These are phyloP conservation scores for Candida patagonica DNA, from an alignment of 805 yeast genomes.

Conservation along the genomic window DNA sequence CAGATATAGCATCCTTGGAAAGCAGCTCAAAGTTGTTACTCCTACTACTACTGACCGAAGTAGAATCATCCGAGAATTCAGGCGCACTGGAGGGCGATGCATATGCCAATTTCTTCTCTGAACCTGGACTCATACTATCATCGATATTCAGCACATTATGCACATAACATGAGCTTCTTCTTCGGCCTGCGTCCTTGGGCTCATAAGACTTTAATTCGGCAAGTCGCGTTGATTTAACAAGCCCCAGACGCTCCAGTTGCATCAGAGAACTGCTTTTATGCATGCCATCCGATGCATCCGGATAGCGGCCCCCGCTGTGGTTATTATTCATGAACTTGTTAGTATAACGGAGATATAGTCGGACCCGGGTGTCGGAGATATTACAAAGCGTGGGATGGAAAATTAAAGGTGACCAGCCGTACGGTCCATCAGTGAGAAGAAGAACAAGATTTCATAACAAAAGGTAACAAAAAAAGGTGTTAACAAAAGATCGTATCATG, in stretches of 20 bases:
- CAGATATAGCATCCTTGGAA: constrained; percentile 22
- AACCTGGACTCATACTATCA: not conserved
- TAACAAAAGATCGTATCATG: not conserved
- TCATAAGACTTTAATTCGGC: not conserved
- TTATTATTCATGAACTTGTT: no score
- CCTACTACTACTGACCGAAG: not conserved
- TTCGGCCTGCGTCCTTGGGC: not conserved
- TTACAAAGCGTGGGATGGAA: no score
- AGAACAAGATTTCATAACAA: no score
- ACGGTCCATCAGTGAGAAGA: no score
- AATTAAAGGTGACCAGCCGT: no score
- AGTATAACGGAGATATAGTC: no score
- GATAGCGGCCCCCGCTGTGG: no score
- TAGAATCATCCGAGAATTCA: not conserved
- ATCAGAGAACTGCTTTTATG: constrained; percentile 1
- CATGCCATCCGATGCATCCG: no score
- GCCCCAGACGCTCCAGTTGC: constrained; percentile 1
- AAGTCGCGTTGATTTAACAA: not conserved
- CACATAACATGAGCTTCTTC: constrained; percentile 14
- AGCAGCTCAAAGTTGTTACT: constrained; percentile 8
- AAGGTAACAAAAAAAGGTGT: no score
- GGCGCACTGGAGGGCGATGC: constrained; percentile 5
- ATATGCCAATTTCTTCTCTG: not conserved
- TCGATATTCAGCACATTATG: constrained; percentile 16
- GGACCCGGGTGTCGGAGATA: no score